Conservation (phyloP, 164 flowering plant genomes). For the Chimonanthus praecox region DNA sequence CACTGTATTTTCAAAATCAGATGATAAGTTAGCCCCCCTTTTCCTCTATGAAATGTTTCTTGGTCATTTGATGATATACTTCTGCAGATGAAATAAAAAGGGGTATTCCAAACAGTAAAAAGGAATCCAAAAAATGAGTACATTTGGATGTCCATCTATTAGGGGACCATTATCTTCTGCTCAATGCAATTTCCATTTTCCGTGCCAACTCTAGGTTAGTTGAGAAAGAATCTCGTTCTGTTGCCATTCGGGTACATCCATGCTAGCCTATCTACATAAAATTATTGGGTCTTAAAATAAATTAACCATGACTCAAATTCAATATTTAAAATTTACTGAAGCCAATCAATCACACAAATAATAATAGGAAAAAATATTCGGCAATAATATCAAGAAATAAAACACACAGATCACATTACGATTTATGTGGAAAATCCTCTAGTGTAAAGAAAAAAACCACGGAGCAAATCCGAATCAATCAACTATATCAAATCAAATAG, state of each 20-base stretch:
- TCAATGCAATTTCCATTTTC: not conserved
- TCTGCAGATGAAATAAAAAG: not conserved
- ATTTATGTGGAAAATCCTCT: too few relatives aligned
- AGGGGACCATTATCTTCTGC: not conserved
- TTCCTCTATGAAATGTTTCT: not conserved
- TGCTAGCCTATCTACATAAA: too few relatives aligned
- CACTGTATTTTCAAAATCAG: not conserved
- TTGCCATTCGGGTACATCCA: not conserved
- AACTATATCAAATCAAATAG: too few relatives aligned
- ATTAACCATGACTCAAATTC: too few relatives aligned
- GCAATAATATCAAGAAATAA: too few relatives aligned
- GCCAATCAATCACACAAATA: too few relatives aligned
- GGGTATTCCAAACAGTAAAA: not conserved
- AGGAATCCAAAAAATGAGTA: not conserved
- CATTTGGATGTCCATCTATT: not conserved
- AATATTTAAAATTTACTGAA: too few relatives aligned
- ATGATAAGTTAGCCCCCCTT: not conserved
- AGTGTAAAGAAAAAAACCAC: too few relatives aligned
- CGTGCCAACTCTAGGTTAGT: not conserved
- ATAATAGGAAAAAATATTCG: too few relatives aligned
- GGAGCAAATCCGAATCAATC: too few relatives aligned
- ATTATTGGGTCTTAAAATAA: too few relatives aligned
- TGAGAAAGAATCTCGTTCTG: not conserved
- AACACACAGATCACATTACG: too few relatives aligned
- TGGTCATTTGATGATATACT: not conserved